Conservation (phyloP, 495 filamentous ascomycete genomes). For the Annulohypoxylon bovei region DNA sequence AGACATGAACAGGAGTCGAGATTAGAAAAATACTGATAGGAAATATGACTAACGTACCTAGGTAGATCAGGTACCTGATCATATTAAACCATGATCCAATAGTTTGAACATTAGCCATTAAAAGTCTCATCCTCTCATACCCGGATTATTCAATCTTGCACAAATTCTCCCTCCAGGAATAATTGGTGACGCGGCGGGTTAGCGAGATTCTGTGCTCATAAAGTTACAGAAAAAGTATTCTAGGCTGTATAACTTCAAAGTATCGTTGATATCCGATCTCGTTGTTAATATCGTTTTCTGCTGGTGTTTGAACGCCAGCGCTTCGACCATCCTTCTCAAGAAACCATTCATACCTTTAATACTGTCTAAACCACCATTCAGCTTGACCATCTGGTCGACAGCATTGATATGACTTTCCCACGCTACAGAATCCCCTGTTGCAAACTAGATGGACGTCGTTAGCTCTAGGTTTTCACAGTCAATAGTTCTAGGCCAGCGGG, state of each 20-base stretch:
- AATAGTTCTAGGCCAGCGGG: neutral
- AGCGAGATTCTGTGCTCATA: too few species aligned
- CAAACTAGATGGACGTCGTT: neutral
- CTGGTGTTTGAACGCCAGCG: neutral
- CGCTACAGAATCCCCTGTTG: neutral
- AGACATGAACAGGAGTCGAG: too few species aligned
- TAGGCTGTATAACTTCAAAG: neutral
- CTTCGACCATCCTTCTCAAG: constrained; percentile 1
- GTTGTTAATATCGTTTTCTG: neutral
- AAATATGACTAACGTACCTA: too few species aligned
- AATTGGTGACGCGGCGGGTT: neutral
- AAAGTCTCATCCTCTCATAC: neutral
- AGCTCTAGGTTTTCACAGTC: neutral
- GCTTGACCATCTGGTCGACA: neutral
- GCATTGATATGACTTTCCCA: neutral
- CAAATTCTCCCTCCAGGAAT: neutral
- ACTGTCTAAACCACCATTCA: constrained; percentile 6
- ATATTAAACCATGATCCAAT: neutral
- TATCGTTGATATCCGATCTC: neutral
- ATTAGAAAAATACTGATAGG: too few species aligned
- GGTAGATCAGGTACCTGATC: neutral
- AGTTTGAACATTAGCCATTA: neutral
- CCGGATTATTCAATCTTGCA: neutral
- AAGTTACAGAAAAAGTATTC: constrained; percentile 1
- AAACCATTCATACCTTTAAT: constrained; percentile 16